Evolutionary conservation across 768 basidiomycete genomes (phyloP).

Genomic region (Sarcodon sp.): DNA sequence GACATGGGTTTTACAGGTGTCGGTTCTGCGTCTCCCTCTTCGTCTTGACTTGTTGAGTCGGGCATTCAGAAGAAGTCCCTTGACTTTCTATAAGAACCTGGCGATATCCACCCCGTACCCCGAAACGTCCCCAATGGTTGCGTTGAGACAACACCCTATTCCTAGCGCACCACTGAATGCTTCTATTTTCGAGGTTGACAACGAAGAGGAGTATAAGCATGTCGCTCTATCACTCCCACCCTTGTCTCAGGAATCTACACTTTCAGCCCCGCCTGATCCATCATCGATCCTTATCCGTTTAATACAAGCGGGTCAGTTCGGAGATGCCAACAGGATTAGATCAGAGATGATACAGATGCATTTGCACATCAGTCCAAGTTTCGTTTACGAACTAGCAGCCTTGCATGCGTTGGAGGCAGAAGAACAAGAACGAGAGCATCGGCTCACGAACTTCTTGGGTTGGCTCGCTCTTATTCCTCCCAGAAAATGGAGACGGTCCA

Average conservation of each 20-base stretch:
- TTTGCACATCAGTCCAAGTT: conserved; percentile 20
- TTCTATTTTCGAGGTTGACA: conserved; percentile 23
- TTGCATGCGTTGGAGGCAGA: conserved; percentile 14
- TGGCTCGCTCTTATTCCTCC: neutral
- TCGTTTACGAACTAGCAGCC: conserved; percentile 29
- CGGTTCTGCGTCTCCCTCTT: neutral
- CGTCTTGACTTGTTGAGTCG: neutral
- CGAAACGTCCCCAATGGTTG: conserved; percentile 22
- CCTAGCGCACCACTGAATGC: conserved; percentile 17
- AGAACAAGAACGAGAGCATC: neutral
- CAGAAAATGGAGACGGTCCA: neutral
- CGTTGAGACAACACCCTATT: conserved; percentile 22
- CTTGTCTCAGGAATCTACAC: conserved; percentile 6
- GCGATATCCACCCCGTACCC: neutral
- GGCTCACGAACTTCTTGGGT: neutral
- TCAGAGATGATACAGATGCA: conserved; percentile 25
- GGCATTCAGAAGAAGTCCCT: neutral
- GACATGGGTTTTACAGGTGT: neutral
- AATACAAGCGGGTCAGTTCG: conserved; percentile 16
- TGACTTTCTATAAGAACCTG: neutral
- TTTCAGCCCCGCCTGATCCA: conserved; percentile 5
- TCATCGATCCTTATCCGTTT: conserved; percentile 13
- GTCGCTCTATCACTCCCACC: conserved; percentile 2
- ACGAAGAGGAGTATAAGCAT: conserved; percentile 17
- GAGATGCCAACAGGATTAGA: conserved; percentile 23